A percentile compares a stretch with the other conserved stretches of the same genome.
These are phyloP conservation scores for Mycena haematopus DNA, from an alignment of 768 basidiomycete genomes.

Conservation along the genomic window DNA sequence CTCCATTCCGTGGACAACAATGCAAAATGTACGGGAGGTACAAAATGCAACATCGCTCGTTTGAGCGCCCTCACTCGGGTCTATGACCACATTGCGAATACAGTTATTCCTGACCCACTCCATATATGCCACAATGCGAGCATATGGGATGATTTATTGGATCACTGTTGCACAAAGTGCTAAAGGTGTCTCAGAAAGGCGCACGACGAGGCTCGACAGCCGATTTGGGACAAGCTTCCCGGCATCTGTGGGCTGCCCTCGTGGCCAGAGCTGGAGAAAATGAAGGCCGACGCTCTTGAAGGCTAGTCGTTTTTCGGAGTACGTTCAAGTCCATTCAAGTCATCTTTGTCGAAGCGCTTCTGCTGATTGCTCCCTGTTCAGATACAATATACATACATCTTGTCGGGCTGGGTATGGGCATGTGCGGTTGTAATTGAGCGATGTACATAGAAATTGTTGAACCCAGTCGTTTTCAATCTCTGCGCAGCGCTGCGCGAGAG, in stretches of 20 bases:
- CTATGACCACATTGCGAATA: background rate
- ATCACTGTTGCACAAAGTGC: background rate
- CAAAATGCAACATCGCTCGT: background rate
- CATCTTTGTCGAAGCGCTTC: too few relatives aligned
- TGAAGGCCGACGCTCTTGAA: constrained; percentile 7
- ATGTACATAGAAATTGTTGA: too few relatives aligned
- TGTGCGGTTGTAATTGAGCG: too few relatives aligned
- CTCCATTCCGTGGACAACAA: background rate
- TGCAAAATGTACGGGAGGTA: background rate
- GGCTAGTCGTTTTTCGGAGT: background rate
- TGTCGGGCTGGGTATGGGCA: too few relatives aligned
- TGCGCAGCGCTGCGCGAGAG: too few relatives aligned
- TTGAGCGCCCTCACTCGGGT: background rate
- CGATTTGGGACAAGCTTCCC: constrained; percentile 31
- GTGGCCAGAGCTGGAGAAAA: constrained; percentile 31
- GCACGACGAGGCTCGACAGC: constrained; percentile 16
- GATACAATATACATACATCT: too few relatives aligned
- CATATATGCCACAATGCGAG: background rate
- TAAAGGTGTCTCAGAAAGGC: background rate
- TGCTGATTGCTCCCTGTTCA: too few relatives aligned
- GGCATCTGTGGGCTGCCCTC: constrained; percentile 30
- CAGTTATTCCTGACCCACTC: too few relatives aligned
- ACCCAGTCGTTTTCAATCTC: too few relatives aligned
- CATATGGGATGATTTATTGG: background rate
- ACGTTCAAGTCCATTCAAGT: background rate